These are phyloP conservation scores for Zymoseptoria brevis DNA, from an alignment of 2,329 filamentous ascomycete species.

Conservation along the genomic window DNA sequence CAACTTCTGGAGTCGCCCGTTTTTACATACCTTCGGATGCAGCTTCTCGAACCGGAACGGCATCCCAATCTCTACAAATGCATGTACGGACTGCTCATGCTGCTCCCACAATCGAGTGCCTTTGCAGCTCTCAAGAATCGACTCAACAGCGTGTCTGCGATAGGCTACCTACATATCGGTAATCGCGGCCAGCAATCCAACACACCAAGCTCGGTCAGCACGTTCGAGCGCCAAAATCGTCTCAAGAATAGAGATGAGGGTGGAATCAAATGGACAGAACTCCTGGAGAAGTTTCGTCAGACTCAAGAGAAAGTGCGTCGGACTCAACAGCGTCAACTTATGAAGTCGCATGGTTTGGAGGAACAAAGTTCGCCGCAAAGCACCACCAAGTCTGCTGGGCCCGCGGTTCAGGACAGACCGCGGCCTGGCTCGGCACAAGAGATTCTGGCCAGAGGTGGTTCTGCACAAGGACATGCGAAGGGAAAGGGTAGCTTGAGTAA, in stretches of 20 bases:
- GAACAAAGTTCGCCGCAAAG: constrained; percentile 11
- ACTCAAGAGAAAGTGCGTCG: constrained; percentile 82
- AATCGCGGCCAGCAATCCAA: constrained; percentile 19
- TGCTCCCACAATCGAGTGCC: constrained; percentile 93
- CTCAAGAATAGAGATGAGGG: constrained; percentile 64
- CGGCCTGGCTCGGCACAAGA: neutral
- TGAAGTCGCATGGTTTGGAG: constrained; percentile 19
- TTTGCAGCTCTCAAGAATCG: constrained; percentile 96
- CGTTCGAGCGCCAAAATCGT: constrained; percentile 54
- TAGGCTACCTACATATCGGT: constrained; percentile 80
- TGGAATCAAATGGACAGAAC: constrained; percentile 76
- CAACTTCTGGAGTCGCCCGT: constrained; percentile 95
- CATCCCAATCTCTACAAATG: constrained; percentile 87
- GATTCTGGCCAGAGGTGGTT: neutral
- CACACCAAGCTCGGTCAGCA: constrained; percentile 31
- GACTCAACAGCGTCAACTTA: constrained; percentile 43
- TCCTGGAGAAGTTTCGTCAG: constrained; percentile 87
- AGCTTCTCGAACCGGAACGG: constrained; percentile 89
- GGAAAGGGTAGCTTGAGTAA: constrained; percentile 37
- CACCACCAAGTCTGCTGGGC: neutral
- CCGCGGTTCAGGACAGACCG: neutral
- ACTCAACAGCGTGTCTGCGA: constrained; percentile 92
- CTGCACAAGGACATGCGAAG: constrained; percentile 18
- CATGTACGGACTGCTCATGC: constrained; percentile 92
- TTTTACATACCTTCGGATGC: constrained; percentile 92